Conservation (phyloP, 208 protist genomes). For the Crithidia mellificae region DNA sequence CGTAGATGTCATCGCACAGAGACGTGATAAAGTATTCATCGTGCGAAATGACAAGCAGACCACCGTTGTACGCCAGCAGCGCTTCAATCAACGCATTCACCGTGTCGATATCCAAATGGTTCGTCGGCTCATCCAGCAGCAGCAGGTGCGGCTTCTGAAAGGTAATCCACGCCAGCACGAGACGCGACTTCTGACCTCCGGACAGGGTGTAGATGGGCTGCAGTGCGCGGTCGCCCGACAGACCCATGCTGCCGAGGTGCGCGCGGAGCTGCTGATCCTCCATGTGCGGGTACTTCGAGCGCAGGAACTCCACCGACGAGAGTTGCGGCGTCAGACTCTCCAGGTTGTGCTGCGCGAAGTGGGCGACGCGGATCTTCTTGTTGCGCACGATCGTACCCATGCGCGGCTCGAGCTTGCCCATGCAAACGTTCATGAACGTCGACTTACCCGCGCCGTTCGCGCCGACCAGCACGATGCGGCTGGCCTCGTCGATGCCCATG, state of each 20-base stretch:
- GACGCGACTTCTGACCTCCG: conserved; percentile 94
- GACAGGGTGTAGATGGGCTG: conserved; percentile 93
- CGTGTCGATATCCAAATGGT: conserved; percentile 96
- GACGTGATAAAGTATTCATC: conserved; percentile 94
- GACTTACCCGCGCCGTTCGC: conserved; percentile 95
- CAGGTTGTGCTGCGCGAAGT: conserved; percentile 95
- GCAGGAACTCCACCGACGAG: conserved; percentile 91
- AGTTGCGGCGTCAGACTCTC: conserved; percentile 90
- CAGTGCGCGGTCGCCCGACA: conserved; percentile 84
- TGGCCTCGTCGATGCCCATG: conserved; percentile 87
- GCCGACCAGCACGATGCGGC: conserved; percentile 90
- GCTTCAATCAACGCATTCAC: conserved; percentile 93
- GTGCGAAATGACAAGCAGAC: conserved; percentile 92
- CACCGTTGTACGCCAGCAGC: conserved; percentile 88
- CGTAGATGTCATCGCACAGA: conserved; percentile 91
- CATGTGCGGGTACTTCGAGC: conserved; percentile 81
- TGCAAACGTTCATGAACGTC: conserved; percentile 94
- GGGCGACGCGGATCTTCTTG: conserved; percentile 82
- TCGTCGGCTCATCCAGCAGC: conserved; percentile 97
- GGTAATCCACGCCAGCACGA: conserved; percentile 94
- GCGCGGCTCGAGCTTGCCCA: conserved; percentile 81
- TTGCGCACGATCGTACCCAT: conserved; percentile 83
- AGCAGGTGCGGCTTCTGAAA: conserved; percentile 94
- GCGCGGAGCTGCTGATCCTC: conserved; percentile 83
- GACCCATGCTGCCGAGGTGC: conserved; percentile 93